A percentile compares a stretch with the other conserved stretches of the same genome.
Conservation (phyloP, 352 stramenopile genomes). For the Phytophthora syringae region DNA sequence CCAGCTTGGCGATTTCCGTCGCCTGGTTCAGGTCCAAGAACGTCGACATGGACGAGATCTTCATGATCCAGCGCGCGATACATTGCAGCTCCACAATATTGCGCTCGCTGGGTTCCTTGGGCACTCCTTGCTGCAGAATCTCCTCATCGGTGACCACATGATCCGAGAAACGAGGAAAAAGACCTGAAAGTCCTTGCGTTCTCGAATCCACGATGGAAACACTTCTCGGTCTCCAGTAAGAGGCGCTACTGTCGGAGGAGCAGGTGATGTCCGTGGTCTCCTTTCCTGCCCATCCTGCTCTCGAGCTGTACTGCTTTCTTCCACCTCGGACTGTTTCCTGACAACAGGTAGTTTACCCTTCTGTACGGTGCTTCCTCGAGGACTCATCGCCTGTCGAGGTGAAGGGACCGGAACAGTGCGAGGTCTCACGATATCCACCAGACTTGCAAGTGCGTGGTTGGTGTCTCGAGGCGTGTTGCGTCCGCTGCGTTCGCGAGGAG, state of each 20-base stretch:
- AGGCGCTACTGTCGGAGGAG: constrained; percentile 1
- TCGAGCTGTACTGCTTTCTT: constrained; percentile 1
- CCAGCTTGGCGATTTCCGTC: constrained; percentile 74
- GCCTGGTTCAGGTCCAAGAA: constrained; percentile 74
- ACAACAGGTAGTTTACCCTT: constrained; percentile 21
- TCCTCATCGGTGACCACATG: constrained; percentile 71
- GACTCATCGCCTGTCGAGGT: neutral
- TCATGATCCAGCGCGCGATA: constrained; percentile 78
- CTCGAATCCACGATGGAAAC: constrained; percentile 68
- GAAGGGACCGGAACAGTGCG: constrained; percentile 24
- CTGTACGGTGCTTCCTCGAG: constrained; percentile 8
- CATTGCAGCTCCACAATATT: constrained; percentile 82
- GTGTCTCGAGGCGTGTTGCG: constrained; percentile 18
- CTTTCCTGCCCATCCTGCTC: constrained; percentile 1
- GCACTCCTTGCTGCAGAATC: constrained; percentile 65
- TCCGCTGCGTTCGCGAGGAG: constrained; percentile 27
- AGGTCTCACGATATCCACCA: constrained; percentile 29
- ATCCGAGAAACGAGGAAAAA: constrained; percentile 73
- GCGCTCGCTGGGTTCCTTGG: constrained; percentile 63
- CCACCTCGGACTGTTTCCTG: constrained; percentile 15
- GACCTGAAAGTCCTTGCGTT: constrained; percentile 81
- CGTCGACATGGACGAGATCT: constrained; percentile 70
- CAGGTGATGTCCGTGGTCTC: constrained; percentile 14
- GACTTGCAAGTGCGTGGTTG: constrained; percentile 15
- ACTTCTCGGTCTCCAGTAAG: constrained; percentile 43